Evolutionary conservation across 2,329 filamentous ascomycete genomes (phyloP), one percentile per base, ranked within the genome.

Genomic region (Parafenestella ontariensis): DNA sequence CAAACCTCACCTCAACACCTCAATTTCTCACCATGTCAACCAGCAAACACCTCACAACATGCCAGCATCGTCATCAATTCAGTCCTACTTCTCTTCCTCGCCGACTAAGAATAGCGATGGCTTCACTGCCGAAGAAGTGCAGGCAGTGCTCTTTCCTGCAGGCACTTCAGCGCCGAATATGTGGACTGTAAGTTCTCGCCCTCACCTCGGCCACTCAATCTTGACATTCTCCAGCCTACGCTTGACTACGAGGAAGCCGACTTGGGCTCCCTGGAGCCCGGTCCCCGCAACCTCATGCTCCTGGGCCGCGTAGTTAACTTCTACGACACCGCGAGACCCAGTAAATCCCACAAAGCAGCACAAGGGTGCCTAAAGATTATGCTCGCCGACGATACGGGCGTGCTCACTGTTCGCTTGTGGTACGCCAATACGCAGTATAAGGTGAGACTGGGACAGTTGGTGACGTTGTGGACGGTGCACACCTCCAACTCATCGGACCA

Each of bases 381-480:
- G 28, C 65, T 88, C n/a, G 82, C 81, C 44, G 85, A 88, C 66
- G 78, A 83, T 39, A 81, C 78, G 0, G 85, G 79, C 2, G 80
- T 79, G 3, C 78, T 87, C 52, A 82, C 79, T 6, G 84, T 86
- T 51, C 82, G 82, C 42, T 69, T 86, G 2, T 85, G 82, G 76
- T 85, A 82, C 49, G 74, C 73, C 17, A 70, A 72, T 3, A 64
- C 59, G 46, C 70, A 59, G 20, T 82, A 78, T 71, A 74, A 69
- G 34, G 69, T 85, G 4, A 74, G 78, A 7, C 71, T 87, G 2
- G 85, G 85, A 2, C 80, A 81, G 33, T 77, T 86, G 1, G 74
- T 87, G 15, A 82, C 81, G 0, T 69, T 87, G 8, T 87, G 83
- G 83, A 81, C 84, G 1, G 80, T 80, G 7, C 85, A 85, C 57